Evolutionary conservation across 352 stramenopile genomes (phyloP), one percentile per base, ranked within the genome.

Genomic region (Globisporangium solare): DNA sequence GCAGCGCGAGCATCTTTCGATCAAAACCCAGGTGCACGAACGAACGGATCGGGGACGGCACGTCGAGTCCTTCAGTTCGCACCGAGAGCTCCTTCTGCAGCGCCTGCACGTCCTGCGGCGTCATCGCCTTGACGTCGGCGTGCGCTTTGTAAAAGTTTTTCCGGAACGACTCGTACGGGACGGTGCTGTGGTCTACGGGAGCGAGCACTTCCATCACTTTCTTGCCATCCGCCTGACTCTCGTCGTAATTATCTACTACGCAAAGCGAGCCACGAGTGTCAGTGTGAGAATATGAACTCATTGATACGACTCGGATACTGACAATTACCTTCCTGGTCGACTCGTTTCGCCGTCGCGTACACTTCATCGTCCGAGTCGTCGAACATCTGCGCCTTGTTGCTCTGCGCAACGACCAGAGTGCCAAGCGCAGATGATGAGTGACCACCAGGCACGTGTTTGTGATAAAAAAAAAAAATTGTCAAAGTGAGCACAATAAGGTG

Each of bases 111-210:
- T 89, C 67, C 0, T 59, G 42, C 3, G 52, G 47, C 18, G 54
- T 74, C 17, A 88, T 63, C 7, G 56, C 37, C 5, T 51, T 56
- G 21, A 83, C 67, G 40, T 82, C 73, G n/a, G 61, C 61, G 20
- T 89, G 68, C 5, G 66, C 56, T 31, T 61, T 63, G 58, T 94
- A 97, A 46, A 96, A 94, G 14, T 50, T 45, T 61, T 89, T 94
- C 6, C 82, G 72, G 64, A 96, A 96, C 18, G 81, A 49, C 64
- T 95, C 85, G 54, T 97, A 97, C 42, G 70, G 27, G 40, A 95
- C 75, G 15, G 49, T 66, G 0, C 66, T 64, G 59, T 95, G 85
- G 51, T 95, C 71, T 11, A 95, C 46, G 8, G 86, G 80, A 8
- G 67, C 60, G 15, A 97, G 67, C 27, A 75, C 77, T 59, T 95